Percentiles rank a stretch among this genome's conserved stretches.
phyloP scores from a whole-genome alignment of 306 rosid species.

The Hippophae rhamnoides region DNA sequence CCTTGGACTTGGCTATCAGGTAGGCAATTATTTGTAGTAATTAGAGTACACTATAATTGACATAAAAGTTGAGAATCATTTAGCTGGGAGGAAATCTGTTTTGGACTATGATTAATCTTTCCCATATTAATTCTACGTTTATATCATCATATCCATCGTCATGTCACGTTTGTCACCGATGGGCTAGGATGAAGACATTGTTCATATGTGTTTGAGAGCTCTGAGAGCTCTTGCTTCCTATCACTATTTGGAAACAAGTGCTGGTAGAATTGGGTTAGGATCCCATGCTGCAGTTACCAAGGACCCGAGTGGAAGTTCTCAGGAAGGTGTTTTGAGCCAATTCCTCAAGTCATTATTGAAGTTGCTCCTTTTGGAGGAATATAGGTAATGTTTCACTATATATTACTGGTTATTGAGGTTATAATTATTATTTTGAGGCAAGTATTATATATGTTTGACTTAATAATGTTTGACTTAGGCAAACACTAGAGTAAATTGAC shows the following conservation, averaged over 20 bases:
- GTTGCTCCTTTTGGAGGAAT: constrained; percentile 83
- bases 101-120: no score
- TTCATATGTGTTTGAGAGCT: constrained; percentile 73
- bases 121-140: no score
- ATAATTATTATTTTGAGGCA: neutral
- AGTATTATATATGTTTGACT: no score
- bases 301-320: constrained; percentile 52
- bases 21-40: constrained; percentile 3
- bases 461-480: no score
- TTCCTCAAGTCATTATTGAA: constrained; percentile 78
- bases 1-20: constrained; percentile 92
- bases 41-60: no score
- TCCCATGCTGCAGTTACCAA: constrained; percentile 43
- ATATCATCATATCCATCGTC: neutral
- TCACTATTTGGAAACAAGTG: constrained; percentile 58
- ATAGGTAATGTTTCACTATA: constrained; percentile 35
- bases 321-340: constrained; percentile 72
- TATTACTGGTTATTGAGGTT: neutral
- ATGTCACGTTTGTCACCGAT: neutral
- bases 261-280: constrained; percentile 68
- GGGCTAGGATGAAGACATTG: constrained; percentile 70
- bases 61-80: no score
- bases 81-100: no score
- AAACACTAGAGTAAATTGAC: no score
- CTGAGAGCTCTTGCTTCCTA: constrained; percentile 83